Base-by-base conservation (phyloP, 2,329 filamentous ascomycete species). In the Blastomyces gilchristii region DNA sequence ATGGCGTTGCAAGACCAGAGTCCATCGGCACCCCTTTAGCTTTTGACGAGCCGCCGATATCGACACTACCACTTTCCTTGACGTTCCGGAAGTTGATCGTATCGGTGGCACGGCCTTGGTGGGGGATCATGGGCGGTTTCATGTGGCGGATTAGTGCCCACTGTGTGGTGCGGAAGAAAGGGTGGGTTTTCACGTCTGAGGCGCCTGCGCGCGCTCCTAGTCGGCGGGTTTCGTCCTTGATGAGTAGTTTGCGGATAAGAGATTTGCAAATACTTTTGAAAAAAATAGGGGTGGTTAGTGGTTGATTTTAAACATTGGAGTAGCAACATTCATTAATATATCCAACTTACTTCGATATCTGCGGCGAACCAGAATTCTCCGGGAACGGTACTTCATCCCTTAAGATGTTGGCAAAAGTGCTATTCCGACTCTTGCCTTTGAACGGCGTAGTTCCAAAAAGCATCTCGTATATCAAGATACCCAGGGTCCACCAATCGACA, bases 401-500 rank as follows among this genome's bases (percentile, higher is more conserved):
- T 66, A 99, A 77, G 68, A 99, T 99, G 74, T 97, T 99, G 65
- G 92, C 93, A 79, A 99, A 99, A 0, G 94, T 99, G 16, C 92
- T 91, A 71, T 97, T 99, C 49, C 94, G 86, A 77, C 97, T 99
- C 84, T 99, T 97, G 69, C 94, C 94, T 81, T 99, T 99, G 83
- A 99, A 99, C 1, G 94, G 94, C 0, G 94, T 99, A 0, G 93
- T 99, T 62, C 94, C 94, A 78, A 93, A 99, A 45, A 99, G 82
- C 94, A 99, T 99, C 77, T 99, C 94, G 75, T 97, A 99, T 63
- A 99, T 91, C 72, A 99, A 78, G 68, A 99, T 97, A 25, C 94
- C 94, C 61, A 99, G 78, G 0, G 94, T 99, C 94, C 94, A 99
- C 94, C 94, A 99, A 76, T 99, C 94, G 16, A 99, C 94, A 16